Evolutionary conservation across 2,329 filamentous ascomycete species (phyloP), one percentile per base, ranked within the genome.

Genomic region (Fusarium sp.): DNA sequence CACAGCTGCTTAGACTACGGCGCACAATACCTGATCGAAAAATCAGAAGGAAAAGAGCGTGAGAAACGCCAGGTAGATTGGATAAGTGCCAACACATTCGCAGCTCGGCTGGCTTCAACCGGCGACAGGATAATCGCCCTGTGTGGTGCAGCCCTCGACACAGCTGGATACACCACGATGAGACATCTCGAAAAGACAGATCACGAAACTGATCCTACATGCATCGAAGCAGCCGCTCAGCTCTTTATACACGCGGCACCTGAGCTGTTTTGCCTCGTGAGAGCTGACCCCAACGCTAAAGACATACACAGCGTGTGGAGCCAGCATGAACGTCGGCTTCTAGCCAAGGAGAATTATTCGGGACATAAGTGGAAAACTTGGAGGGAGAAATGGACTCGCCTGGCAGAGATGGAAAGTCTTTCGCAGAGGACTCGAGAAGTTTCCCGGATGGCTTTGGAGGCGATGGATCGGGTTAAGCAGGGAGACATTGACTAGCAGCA

Each of bases 151-250:
- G 62, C 50, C 31, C 33, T 72, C n/a, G 31, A 56, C 4, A 62
- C 29, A 5, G 68, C 57, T 5, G 69, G n/a, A 16, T 66, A 29
- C 27, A 61, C 39, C 6, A 57, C 64, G 2, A 33, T 65, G 22
- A n/a, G n/a, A 0, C 31, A 61, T 5, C 22, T 72, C 0, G 52
- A 65, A 45, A 39, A 27, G n/a, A 27, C 56, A 22, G 6, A 48
- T 1, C 50, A 50, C 1, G n/a, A 8, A 8, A 8, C 9, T 4
- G 37, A 65, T 5, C 54, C 45, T 3, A 18, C 5, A 1, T 45
- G 45, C 22, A 39, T 68, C 24, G 71, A 73, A 33, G 68, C 68
- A 18, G 59, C 61, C 9, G 64, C 62, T 2, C 35, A 62, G 39
- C 29, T 71, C 8, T 71, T 73, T 37, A 60, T 71, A 11, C 4